A percentile compares a stretch with the other conserved stretches of the same genome.
These are phyloP conservation scores for Fusarium sp. DNA, from an alignment of 2,329 filamentous ascomycete genomes.

Conservation along the genomic window DNA sequence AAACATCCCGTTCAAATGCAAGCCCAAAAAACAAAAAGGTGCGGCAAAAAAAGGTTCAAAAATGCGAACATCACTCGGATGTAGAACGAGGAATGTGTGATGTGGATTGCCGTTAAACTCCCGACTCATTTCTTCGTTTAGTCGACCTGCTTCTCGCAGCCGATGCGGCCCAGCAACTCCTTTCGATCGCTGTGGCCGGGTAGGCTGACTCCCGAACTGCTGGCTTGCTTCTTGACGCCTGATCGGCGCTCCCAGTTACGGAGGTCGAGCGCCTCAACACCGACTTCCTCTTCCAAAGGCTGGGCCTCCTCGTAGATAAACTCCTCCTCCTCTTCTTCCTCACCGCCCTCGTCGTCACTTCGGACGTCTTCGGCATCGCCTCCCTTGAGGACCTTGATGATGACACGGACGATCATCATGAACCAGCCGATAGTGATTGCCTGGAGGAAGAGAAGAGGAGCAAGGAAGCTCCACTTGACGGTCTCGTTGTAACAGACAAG, in stretches of 20 bases:
- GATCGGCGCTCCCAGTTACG: constrained; percentile 71
- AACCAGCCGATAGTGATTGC: constrained; percentile 89
- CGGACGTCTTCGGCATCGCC: constrained; percentile 84
- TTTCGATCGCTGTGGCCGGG: constrained; percentile 81
- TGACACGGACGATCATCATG: constrained; percentile 85
- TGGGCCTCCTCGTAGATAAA: constrained; percentile 66
- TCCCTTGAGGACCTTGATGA: constrained; percentile 81
- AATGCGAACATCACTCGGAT: constrained; percentile 26
- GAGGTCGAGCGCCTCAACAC: constrained; percentile 77
- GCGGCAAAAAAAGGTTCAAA: constrained; percentile 16
- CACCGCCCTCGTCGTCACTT: constrained; percentile 80
- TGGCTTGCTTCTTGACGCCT: constrained; percentile 65
- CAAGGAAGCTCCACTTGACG: constrained; percentile 82
- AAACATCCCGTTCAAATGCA: constrained; percentile 17
- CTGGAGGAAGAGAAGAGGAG: constrained; percentile 82
- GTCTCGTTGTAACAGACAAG: constrained; percentile 82
- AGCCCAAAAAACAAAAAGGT: constrained; percentile 24
- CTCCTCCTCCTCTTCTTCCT: constrained; percentile 70
- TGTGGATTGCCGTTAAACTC: constrained; percentile 39
- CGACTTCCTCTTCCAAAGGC: constrained; percentile 79
- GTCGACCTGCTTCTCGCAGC: constrained; percentile 81
- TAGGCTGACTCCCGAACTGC: constrained; percentile 72
- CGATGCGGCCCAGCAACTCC: constrained; percentile 83
- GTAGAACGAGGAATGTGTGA: constrained; percentile 26
- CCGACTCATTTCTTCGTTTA: constrained; percentile 40